Evolutionary conservation across 2,329 filamentous ascomycete species (phyloP).

Genomic region (Sphaerostilbella broomeana): DNA sequence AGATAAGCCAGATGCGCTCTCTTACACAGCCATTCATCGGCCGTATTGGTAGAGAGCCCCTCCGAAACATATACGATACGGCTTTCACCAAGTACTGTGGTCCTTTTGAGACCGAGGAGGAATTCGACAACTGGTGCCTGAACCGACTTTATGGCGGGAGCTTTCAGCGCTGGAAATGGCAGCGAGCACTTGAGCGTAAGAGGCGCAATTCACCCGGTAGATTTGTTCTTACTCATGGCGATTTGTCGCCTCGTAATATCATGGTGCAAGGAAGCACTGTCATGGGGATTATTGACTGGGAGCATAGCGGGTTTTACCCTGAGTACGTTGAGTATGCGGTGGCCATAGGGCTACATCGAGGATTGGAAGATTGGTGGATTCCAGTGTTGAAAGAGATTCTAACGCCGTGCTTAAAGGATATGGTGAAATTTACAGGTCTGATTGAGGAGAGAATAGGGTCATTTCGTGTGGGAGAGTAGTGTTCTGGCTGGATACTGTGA

Average conservation of each 20-base stretch:
- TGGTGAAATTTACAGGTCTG: neutral
- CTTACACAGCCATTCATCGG: conserved; percentile 7
- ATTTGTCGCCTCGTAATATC: conserved; percentile 4
- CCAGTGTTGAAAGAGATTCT: neutral
- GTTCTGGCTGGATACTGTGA: too few species aligned
- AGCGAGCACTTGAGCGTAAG: neutral
- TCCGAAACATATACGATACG: conserved; percentile 4
- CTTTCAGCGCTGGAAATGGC: conserved; percentile 3
- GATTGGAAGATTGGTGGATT: conserved; percentile 1
- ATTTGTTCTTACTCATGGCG: conserved; percentile 12
- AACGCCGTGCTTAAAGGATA: neutral
- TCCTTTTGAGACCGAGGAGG: conserved; percentile 3
- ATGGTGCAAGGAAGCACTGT: neutral
- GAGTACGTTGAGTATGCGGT: conserved; percentile 3
- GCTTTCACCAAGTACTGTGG: conserved; percentile 2
- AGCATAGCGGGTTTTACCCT: conserved; percentile 2
- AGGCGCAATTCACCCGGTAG: neutral
- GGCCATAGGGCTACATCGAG: neutral
- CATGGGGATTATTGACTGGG: conserved; percentile 5
- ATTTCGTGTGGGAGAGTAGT: too few species aligned
- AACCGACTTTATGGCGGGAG: neutral
- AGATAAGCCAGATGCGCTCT: conserved; percentile 5
- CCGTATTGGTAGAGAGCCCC: neutral
- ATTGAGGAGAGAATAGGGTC: conserved; percentile 1
- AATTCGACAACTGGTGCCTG: conserved; percentile 6